These are phyloP conservation scores for Rhytidiadelphus loreus DNA, from an alignment of 225 moss, liverwort and hornwort genomes.

Conservation along the genomic window DNA sequence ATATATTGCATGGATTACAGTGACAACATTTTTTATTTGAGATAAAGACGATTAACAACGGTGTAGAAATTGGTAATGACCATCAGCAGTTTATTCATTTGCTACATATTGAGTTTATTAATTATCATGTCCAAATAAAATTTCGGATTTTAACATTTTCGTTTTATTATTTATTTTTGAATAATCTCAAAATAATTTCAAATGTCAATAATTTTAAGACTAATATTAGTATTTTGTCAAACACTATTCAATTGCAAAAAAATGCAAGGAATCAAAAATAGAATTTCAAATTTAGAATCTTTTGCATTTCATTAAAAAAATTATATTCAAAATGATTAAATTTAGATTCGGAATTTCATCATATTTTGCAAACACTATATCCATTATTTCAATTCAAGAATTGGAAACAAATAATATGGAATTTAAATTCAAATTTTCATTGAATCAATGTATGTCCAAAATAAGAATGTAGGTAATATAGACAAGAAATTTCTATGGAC, in stretches of 20 bases:
- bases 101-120: no score
- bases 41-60: neutral
- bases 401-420: neutral
- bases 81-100: neutral
- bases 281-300: neutral
- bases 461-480: no score
- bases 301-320: neutral
- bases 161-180: no score
- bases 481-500: neutral
- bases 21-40: no score
- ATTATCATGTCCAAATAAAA: neutral
- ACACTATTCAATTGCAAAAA: neutral
- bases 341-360: neutral
- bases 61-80: neutral
- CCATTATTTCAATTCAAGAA: neutral
- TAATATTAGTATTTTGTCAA: neutral
- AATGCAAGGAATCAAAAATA: no score
- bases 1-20: neutral
- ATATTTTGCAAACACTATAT: neutral
- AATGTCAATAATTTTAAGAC: neutral
- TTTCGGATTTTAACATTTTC: no score
- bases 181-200: accelerated
- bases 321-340: neutral
- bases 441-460: neutral
- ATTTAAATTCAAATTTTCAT: neutral